These are phyloP conservation scores for Colletotrichum sp. DNA, from an alignment of 2,329 filamentous ascomycete genomes.

Conservation along the genomic window DNA sequence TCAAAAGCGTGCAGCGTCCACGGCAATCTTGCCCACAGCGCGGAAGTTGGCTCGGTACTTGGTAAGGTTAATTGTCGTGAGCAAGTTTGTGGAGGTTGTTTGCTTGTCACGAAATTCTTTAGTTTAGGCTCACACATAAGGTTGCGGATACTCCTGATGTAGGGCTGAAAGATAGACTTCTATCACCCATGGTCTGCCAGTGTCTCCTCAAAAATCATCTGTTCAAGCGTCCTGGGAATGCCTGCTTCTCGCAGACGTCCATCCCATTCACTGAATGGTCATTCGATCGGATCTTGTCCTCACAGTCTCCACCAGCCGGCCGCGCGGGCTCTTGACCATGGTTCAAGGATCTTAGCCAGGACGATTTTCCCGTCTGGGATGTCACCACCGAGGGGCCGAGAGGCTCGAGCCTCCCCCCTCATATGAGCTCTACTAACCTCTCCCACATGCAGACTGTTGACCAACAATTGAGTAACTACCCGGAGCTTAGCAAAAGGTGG, in stretches of 20 bases:
- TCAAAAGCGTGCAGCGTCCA: not conserved
- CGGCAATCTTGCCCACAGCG: not conserved
- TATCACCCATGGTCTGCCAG: not conserved
- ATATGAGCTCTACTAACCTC: not conserved
- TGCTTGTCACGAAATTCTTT: not conserved
- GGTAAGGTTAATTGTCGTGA: not conserved
- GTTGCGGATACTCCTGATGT: not conserved
- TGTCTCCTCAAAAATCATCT: not conserved
- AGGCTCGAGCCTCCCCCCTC: not conserved
- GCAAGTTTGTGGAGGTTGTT: not conserved
- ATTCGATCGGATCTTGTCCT: not conserved
- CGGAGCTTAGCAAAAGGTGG: not conserved
- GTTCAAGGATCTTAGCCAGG: not conserved
- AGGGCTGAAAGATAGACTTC: not conserved
- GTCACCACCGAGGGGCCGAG: constrained; percentile 3
- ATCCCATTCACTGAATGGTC: not conserved
- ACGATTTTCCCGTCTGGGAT: not conserved
- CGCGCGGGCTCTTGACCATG: not conserved
- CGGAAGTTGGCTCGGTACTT: not conserved
- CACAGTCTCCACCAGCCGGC: not conserved
- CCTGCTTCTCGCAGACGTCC: not conserved
- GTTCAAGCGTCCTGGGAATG: not conserved
- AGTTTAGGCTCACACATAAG: not conserved
- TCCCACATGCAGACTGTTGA: not conserved
- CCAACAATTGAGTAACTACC: not conserved